phyloP scores from a whole-genome alignment of 2,329 filamentous ascomycete species.

The Aspergillus sp. region DNA sequence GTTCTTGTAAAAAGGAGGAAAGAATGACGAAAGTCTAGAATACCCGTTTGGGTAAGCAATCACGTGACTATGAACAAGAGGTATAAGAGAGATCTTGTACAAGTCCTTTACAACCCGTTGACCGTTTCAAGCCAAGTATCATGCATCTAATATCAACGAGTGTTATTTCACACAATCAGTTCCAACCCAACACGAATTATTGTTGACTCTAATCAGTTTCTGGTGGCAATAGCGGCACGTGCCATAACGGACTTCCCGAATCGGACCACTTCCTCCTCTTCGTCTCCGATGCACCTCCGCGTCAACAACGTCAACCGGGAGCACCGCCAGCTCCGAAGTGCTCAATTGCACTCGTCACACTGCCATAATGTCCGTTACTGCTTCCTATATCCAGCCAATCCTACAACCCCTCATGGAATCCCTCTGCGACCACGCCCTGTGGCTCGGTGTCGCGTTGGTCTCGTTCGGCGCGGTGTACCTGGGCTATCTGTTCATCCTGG shows the following conservation, averaged over 20 bases:
- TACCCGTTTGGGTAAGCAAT: not conserved
- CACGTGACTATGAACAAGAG: not conserved
- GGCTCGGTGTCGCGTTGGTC: slow-evolving; percentile 24
- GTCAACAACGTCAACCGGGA: too few relatives aligned
- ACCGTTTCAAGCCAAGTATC: too few relatives aligned
- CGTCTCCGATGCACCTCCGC: too few relatives aligned
- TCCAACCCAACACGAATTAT: too few relatives aligned
- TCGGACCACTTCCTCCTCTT: not conserved
- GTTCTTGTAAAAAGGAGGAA: not conserved
- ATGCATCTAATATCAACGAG: too few relatives aligned
- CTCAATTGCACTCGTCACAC: slow-evolving; percentile 14
- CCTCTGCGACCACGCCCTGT: slow-evolving; percentile 18
- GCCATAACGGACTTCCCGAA: not conserved
- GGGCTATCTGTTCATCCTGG: slow-evolving; percentile 29
- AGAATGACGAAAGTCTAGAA: not conserved
- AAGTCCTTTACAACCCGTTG: too few relatives aligned
- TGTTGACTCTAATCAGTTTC: too few relatives aligned
- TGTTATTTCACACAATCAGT: too few relatives aligned
- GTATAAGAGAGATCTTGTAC: too few relatives aligned
- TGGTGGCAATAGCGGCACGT: too few relatives aligned
- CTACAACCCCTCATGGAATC: slow-evolving; percentile 18
- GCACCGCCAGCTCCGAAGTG: not conserved
- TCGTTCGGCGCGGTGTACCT: slow-evolving; percentile 31
- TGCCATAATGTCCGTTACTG: slow-evolving; percentile 24
- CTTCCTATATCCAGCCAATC: slow-evolving; percentile 20